Base-by-base conservation (phyloP, 1,284 basidiomycete species). In the Moniliophthora roreri region DNA sequence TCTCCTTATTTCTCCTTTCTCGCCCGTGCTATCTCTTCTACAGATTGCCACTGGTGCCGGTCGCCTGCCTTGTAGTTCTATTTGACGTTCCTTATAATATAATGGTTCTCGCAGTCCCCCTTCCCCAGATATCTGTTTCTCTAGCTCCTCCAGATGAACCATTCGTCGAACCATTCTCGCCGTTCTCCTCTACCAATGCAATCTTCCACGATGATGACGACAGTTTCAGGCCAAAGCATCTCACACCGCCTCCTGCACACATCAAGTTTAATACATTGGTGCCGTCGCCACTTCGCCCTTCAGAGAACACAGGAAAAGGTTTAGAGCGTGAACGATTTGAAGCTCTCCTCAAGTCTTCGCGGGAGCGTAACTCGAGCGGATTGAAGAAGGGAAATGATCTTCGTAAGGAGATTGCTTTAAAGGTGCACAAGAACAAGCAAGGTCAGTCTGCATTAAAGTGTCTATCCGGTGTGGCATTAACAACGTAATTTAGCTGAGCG, bases 361-460 rank as follows among this genome's bases (percentile, higher is more conserved):
- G 75, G 62, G 81, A 84, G 58, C 73, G 81, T 58, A 79, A 78
- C 61, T 65, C 63, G 40, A 56, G 74, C 7, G 75, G 75, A 35
- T 67, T 67, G 45, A 84, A 78, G 69, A 81, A 72, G 62, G 67
- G 70, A 32, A 72, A 73, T 21, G 81, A 86, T 69, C 77, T 91
- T 53, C 81, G 85, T 59, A 88, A 84, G 69, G 85, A 90, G 68
- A 81, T 89, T 48, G 84, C 85, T 15, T 68, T 87, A 56, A 88
- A 85, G 68, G 79, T 76, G 46, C 87, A 90, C 69, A 82, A 79
- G 72, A 82, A 75, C 65, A 90, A 87, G 73, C 86, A 90, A 68
- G 70, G 89, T 91, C 66, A 56, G 82, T 74, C 18, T 60, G 28
- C 34, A 28, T 28, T 50, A 6, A 45, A 26, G 16, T 52, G 52